phyloP scores from a whole-genome alignment of 2,329 filamentous ascomycete genomes.

The Aspergillus fischeri region DNA sequence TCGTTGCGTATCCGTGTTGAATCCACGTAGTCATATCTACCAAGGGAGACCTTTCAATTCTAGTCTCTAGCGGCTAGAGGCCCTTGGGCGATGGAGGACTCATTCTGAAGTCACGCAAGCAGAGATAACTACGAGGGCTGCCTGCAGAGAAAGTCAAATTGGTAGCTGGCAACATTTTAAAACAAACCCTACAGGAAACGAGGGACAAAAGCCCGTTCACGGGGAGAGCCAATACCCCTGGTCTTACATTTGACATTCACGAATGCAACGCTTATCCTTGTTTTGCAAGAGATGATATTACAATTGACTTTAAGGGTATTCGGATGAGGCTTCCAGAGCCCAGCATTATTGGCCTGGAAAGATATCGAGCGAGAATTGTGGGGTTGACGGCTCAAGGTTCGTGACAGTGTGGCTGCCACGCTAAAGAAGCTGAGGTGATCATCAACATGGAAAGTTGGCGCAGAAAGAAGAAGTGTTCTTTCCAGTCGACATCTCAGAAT shows the following conservation, averaged over 20 bases:
- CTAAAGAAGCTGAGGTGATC: background rate
- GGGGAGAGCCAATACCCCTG: too few relatives aligned
- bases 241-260: background rate
- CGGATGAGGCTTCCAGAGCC: background rate
- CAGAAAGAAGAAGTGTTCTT: background rate
- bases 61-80: background rate
- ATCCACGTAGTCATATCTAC: background rate
- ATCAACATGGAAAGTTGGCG: background rate
- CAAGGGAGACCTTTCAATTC: background rate
- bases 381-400: background rate
- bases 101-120: background rate
- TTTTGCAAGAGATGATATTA: background rate
- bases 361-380: background rate
- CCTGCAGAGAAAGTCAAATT: background rate
- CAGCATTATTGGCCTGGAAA: background rate
- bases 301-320: background rate
- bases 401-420: background rate
- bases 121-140: background rate
- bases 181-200: too few relatives aligned
- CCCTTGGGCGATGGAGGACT: background rate
- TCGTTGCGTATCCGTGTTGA: slow-evolving; percentile 23
- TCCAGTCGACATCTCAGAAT: background rate
- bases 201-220: too few relatives aligned
- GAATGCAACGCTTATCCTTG: background rate
- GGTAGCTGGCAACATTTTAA: background rate